Conservation (phyloP, 2,329 filamentous ascomycete species). For the Curvularia sp. region DNA sequence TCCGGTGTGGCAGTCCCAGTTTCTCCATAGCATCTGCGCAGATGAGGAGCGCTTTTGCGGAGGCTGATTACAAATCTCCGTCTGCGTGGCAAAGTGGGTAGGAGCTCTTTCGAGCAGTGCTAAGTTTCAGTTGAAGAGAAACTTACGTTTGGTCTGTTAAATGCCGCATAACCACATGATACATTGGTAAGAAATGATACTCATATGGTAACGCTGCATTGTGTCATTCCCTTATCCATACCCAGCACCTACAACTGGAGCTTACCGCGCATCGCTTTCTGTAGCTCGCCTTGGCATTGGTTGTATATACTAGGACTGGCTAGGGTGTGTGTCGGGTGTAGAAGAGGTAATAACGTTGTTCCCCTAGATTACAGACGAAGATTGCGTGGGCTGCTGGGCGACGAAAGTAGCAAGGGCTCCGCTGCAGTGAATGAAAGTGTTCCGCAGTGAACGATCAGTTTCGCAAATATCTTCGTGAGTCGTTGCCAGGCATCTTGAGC, state of each 20-base stretch:
- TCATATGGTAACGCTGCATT: not conserved
- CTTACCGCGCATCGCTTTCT: not conserved
- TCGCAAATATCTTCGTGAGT: not conserved
- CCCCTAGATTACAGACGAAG: not conserved
- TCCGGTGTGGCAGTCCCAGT: not conserved
- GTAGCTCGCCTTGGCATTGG: not conserved
- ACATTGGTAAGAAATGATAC: not conserved
- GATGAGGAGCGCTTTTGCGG: not conserved
- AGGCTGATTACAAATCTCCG: not conserved
- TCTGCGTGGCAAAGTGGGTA: not conserved
- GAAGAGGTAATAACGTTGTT: not conserved
- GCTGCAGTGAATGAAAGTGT: too few species aligned
- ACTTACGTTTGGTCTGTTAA: not conserved
- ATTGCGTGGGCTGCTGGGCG: not conserved
- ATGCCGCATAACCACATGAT: not conserved
- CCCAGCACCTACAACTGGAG: not conserved
- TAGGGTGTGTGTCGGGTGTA: not conserved
- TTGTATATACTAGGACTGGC: not conserved
- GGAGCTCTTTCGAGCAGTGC: not conserved
- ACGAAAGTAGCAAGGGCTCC: not conserved
- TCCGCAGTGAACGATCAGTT: not conserved
- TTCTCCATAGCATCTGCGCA: not conserved
- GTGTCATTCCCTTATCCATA: not conserved
- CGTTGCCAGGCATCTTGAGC: not conserved
- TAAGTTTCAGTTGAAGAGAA: not conserved